A percentile compares a stretch with the other conserved stretches of the same genome.
phyloP scores from a whole-genome alignment of 2,329 filamentous ascomycete species.

The Cercospora citrullina region DNA sequence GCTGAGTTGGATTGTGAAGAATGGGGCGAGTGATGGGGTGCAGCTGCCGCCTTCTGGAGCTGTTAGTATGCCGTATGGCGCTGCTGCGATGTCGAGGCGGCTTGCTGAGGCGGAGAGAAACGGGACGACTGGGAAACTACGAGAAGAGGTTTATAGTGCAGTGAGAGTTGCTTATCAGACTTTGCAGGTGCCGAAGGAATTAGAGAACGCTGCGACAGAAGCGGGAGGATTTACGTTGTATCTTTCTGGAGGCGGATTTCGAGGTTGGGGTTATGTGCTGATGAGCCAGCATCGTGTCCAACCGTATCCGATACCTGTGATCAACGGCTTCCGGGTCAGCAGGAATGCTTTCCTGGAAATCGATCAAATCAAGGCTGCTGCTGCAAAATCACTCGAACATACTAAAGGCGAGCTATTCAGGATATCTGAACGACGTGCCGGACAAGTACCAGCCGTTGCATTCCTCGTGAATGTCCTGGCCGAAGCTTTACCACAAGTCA shows the following conservation, averaged over 20 bases:
- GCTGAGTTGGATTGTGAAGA: constrained; percentile 62
- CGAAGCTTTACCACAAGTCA: constrained; percentile 67
- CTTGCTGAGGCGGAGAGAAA: constrained; percentile 49
- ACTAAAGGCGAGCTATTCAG: constrained; percentile 58
- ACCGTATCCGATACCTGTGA: constrained; percentile 80
- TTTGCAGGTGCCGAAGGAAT: constrained; percentile 57
- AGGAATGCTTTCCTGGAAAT: constrained; percentile 62
- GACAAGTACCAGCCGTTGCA: constrained; percentile 80
- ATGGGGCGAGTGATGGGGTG: constrained; percentile 52
- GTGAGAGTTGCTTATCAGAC: constrained; percentile 47
- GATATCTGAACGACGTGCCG: constrained; percentile 74
- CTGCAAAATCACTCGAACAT: constrained; percentile 37
- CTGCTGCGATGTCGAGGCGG: constrained; percentile 62
- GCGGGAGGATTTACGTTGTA: constrained; percentile 67
- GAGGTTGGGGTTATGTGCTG: constrained; percentile 86
- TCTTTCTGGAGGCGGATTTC: constrained; percentile 85
- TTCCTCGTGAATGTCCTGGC: constrained; percentile 76
- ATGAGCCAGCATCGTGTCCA: constrained; percentile 72
- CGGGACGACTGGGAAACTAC: constrained; percentile 45
- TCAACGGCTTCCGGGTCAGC: constrained; percentile 73
- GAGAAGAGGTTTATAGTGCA: constrained; percentile 51
- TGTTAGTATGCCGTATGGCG: constrained; percentile 69
- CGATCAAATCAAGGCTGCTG: constrained; percentile 45
- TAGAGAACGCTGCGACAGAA: constrained; percentile 47
- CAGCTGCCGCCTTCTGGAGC: constrained; percentile 56